Conservation (phyloP, 805 yeast genomes). For the Torulaspora indica region DNA sequence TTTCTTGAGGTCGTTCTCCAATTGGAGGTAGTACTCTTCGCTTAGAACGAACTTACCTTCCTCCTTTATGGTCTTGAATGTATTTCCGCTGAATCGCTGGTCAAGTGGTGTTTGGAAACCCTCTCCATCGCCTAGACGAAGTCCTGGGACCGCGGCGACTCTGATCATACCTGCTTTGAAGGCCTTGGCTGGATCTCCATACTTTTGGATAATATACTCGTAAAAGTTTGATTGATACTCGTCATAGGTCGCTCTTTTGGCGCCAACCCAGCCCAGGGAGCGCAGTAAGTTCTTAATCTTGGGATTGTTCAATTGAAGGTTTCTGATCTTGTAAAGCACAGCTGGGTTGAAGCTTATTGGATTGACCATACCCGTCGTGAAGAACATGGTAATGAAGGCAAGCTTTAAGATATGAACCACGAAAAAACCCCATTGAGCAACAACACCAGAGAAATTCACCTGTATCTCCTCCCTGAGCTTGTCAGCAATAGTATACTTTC, state of each 20-base stretch:
- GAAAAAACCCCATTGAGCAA: slow-evolving; percentile 66
- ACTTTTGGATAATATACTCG: slow-evolving; percentile 54
- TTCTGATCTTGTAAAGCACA: slow-evolving; percentile 32
- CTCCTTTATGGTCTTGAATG: slow-evolving; percentile 39
- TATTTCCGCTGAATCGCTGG: slow-evolving; percentile 35
- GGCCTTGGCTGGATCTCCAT: slow-evolving; percentile 75
- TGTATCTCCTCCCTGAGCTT: slow-evolving; percentile 48
- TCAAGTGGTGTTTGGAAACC: slow-evolving; percentile 65
- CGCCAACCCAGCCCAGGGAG: slow-evolving; percentile 91
- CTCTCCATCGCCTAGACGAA: slow-evolving; percentile 67
- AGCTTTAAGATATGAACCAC: slow-evolving; percentile 64
- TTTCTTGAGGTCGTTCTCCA: slow-evolving; percentile 45
- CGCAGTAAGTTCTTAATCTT: slow-evolving; percentile 44
- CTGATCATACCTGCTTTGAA: slow-evolving; percentile 66
- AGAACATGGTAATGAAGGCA: slow-evolving; percentile 47
- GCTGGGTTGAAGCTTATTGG: slow-evolving; percentile 55
- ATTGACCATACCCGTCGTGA: slow-evolving; percentile 72
- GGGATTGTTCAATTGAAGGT: slow-evolving; percentile 28
- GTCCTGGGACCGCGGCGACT: slow-evolving; percentile 53
- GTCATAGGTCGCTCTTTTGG: slow-evolving; percentile 63
- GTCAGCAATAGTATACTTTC: slow-evolving; percentile 42
- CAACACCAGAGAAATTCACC: slow-evolving; percentile 37
- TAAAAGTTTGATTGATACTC: slow-evolving; percentile 70
- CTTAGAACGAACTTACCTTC: slow-evolving; percentile 48
- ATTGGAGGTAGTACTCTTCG: slow-evolving; percentile 51